phyloP scores from a whole-genome alignment of 2,329 filamentous ascomycete genomes.

The Aspergillus aculeatus region DNA sequence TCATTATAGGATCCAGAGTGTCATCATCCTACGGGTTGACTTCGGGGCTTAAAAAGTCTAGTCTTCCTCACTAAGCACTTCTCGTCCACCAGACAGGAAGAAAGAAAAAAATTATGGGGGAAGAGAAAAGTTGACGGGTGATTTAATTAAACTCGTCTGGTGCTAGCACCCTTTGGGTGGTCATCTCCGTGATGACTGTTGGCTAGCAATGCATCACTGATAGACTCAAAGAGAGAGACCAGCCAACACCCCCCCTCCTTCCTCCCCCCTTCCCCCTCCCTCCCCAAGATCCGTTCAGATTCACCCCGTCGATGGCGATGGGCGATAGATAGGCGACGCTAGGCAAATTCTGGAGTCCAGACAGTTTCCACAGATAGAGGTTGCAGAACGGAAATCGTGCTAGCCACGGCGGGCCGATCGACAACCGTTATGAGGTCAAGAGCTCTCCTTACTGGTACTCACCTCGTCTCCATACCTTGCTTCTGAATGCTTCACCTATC shows the following conservation, averaged over 20 bases:
- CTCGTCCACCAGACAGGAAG: background rate
- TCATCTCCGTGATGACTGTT: constrained; percentile 14
- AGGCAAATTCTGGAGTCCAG: background rate
- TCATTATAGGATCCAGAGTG: constrained; percentile 6
- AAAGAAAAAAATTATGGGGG: background rate
- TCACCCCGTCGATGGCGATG: constrained; percentile 8
- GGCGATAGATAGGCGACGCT: constrained; percentile 2
- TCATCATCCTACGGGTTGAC: constrained; percentile 1
- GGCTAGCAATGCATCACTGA: background rate
- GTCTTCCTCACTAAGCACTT: background rate
- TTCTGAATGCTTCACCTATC: background rate
- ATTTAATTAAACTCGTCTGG: constrained; percentile 4
- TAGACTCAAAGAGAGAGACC: background rate
- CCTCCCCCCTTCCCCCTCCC: background rate
- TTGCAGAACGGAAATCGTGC: background rate
- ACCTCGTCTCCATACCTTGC: background rate
- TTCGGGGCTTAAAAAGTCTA: background rate
- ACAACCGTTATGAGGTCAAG: constrained; percentile 12
- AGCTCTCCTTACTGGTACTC: background rate
- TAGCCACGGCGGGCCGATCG: constrained; percentile 10
- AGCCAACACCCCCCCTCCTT: background rate
- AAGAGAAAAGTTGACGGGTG: background rate
- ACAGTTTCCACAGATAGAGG: background rate
- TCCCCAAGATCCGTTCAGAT: constrained; percentile 7
- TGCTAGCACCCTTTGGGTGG: constrained; percentile 13